Evolutionary conservation across 495 filamentous ascomycete genomes (phyloP), one percentile per base, ranked within the genome.

Genomic region (Chaetomidium leptoderma): DNA sequence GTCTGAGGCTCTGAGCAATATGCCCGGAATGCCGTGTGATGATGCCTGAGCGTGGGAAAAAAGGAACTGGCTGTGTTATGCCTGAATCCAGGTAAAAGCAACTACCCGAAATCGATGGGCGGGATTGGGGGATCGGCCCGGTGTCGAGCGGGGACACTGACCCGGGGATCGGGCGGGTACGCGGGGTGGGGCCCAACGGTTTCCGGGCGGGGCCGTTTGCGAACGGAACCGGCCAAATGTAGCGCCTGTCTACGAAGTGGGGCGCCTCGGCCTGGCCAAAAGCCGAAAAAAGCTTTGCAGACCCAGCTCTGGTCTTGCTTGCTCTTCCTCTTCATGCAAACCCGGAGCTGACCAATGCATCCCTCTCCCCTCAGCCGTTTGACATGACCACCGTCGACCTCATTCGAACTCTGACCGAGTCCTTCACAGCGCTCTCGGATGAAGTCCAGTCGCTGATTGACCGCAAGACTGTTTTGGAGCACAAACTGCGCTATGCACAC

Each of bases 341-440:
- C 1, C 26, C 23, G 21, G 30, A 33, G 47, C 32, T n/a, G 13
- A 48, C 55, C 55, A 63, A 63, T 55, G 40, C 37, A 45, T 26
- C 36, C n/a, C n/a, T n/a, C n/a, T n/a, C n/a, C n/a, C n/a, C 53
- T 42, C 36, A 46, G 56, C 45, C 50, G 63, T 71, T 73, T 66
- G 61, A 43, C 35, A 78, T 78, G 73, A 69, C 59, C 63, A 62
- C 63, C 66, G 57, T 69, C 59, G 68, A 71, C 35, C 72, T 79
- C 16, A 74, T 72, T 17, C 76, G 73, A 70, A 76, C 74, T 61
- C 69, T 83, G 55, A 75, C 74, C 36, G 76, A 76, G 65, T 87
- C 84, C 53, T 89, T 86, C 73, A 84, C 82, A 68, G 77, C 79
- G 35, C 76, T 89, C 36, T 79, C 80, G 45, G 77, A 81, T 60